These are phyloP conservation scores for Saprolegnia parasitica DNA, from an alignment of 352 stramenopile genomes.

Conservation along the genomic window DNA sequence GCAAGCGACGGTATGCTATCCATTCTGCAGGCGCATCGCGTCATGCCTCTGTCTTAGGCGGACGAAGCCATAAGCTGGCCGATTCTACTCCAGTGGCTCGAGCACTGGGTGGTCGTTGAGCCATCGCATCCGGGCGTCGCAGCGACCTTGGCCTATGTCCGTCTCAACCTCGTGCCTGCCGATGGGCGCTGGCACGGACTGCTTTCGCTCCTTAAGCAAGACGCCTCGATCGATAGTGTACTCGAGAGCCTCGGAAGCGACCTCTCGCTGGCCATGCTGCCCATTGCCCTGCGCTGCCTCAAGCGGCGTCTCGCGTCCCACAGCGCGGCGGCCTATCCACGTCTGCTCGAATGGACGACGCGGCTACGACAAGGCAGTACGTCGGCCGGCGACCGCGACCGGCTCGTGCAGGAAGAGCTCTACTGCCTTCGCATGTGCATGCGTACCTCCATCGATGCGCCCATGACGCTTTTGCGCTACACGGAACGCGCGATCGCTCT, in stretches of 20 bases:
- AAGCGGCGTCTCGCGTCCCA: background rate
- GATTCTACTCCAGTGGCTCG: conserved; percentile 16
- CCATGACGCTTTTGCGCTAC: background rate
- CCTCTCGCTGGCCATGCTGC: background rate
- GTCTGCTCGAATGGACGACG: conserved; percentile 3
- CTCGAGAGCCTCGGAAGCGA: background rate
- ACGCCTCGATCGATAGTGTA: background rate
- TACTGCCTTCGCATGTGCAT: conserved; percentile 15
- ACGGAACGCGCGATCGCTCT: background rate
- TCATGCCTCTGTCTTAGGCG: background rate
- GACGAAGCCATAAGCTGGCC: background rate
- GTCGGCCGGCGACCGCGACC: background rate
- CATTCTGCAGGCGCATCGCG: too few species aligned
- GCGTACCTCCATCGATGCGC: background rate
- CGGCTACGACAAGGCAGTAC: background rate
- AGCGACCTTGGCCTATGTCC: background rate
- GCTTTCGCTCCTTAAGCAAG: background rate
- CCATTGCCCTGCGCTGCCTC: background rate
- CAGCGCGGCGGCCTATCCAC: background rate
- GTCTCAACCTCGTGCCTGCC: background rate
- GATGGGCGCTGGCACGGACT: background rate
- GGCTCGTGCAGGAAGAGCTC: conserved; percentile 3
- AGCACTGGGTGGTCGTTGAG: conserved; percentile 15
- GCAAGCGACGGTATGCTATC: conserved; percentile 8
- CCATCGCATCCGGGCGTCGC: background rate